A percentile compares a stretch with the other conserved stretches of the same genome.
phyloP scores from a whole-genome alignment of 2,329 filamentous ascomycete genomes.

The Ilyonectria robusta region DNA sequence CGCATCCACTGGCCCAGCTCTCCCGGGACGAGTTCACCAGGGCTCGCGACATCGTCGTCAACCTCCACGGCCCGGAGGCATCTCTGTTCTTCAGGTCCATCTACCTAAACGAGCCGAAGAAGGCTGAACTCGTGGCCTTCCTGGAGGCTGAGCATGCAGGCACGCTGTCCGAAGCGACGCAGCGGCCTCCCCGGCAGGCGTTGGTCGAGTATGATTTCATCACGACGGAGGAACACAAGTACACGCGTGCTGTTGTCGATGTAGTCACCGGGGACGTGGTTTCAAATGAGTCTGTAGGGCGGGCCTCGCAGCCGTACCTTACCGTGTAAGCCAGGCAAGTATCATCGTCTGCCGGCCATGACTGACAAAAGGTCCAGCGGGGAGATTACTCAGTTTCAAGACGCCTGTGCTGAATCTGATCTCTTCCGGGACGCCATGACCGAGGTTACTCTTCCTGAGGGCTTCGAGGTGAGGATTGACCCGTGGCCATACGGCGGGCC shows the following conservation, averaged over 20 bases:
- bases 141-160: slow-evolving; percentile 74
- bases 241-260: slow-evolving; percentile 58
- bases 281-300: slow-evolving; percentile 42
- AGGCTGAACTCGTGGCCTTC: slow-evolving; percentile 70
- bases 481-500: slow-evolving; percentile 77
- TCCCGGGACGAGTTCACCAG: slow-evolving; percentile 63
- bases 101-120: slow-evolving; percentile 74
- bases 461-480: slow-evolving; percentile 63
- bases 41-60: slow-evolving; percentile 62
- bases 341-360: not conserved
- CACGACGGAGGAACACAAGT: slow-evolving; percentile 48
- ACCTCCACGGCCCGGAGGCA: slow-evolving; percentile 41
- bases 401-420: slow-evolving; percentile 58
- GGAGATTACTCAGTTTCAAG: slow-evolving; percentile 59
- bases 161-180: slow-evolving; percentile 57
- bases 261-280: slow-evolving; percentile 51
- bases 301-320: slow-evolving; percentile 55
- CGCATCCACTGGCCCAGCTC: slow-evolving; percentile 66
- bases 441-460: slow-evolving; percentile 62
- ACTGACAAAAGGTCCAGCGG: slow-evolving; percentile 39
- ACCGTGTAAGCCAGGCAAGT: slow-evolving; percentile 42
- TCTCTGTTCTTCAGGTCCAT: slow-evolving; percentile 68
- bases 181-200: slow-evolving; percentile 61
- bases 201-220: slow-evolving; percentile 62
- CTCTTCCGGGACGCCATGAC: slow-evolving; percentile 63